These are phyloP conservation scores for Lodderomyces jiufengensis DNA, from an alignment of 1,139 yeast genomes.

Conservation along the genomic window DNA sequence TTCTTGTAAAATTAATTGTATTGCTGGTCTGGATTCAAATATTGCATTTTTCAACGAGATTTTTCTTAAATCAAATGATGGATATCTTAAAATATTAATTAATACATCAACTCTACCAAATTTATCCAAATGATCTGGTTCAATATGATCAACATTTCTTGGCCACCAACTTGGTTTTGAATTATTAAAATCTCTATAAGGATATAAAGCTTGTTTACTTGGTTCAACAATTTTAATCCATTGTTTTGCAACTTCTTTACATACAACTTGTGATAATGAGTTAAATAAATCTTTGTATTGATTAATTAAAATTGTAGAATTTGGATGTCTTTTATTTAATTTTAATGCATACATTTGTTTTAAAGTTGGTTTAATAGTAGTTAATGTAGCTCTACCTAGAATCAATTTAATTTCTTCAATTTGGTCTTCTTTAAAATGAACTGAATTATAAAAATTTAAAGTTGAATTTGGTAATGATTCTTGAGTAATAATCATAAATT, in stretches of 20 bases:
- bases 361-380: conserved; percentile 16
- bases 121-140: conserved; percentile 71
- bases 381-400: conserved; percentile 10
- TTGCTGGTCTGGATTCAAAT: conserved; percentile 10
- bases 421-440: conserved; percentile 14
- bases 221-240: conserved; percentile 72
- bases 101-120: conserved; percentile 47
- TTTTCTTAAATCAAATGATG: conserved; percentile 19
- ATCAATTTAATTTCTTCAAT: conserved; percentile 13
- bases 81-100: conserved; percentile 36
- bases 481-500: conserved; percentile 11
- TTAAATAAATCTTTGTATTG: conserved; percentile 20
- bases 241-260: conserved; percentile 60
- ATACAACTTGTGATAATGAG: conserved; percentile 43
- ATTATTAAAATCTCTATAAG: conserved; percentile 51
- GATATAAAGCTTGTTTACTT: conserved; percentile 57
- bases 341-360: conserved; percentile 9
- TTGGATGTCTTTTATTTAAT: conserved; percentile 4
- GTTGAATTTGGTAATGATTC: conserved; percentile 8
- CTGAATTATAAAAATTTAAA: conserved; percentile 15
- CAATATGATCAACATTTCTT: conserved; percentile 50
- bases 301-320: not conserved
- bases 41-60: conserved; percentile 21
- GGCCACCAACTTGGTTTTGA: conserved; percentile 78
- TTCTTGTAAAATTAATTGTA: conserved; percentile 21